phyloP scores from a whole-genome alignment of 164 flowering plant species.

The Umbellularia californica region DNA sequence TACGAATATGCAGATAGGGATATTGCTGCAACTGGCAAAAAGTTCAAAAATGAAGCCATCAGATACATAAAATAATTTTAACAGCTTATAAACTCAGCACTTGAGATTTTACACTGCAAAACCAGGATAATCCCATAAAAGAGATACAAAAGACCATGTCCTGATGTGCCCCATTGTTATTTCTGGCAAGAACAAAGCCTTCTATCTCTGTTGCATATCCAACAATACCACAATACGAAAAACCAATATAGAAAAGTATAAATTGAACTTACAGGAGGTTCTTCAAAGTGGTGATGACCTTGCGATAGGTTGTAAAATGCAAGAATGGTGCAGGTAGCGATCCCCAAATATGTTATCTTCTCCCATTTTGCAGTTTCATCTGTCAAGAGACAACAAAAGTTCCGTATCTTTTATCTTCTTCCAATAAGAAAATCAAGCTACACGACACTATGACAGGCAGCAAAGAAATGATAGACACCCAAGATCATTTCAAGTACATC shows the following conservation, averaged over 20 bases:
- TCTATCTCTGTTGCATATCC: not conserved
- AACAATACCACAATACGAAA: not conserved
- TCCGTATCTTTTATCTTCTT: too few species aligned
- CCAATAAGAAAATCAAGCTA: too few species aligned
- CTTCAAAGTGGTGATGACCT: conserved; percentile 72
- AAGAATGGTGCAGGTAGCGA: conserved; percentile 48
- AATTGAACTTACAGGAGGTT: conserved; percentile 57
- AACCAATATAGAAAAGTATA: not conserved
- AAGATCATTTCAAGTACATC: too few species aligned
- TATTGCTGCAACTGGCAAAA: conserved; percentile 51
- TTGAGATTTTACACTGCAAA: not conserved
- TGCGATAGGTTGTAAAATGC: conserved; percentile 52
- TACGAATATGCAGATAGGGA: conserved; percentile 78
- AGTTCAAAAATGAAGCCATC: not conserved
- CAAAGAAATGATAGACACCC: too few species aligned
- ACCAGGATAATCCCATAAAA: not conserved
- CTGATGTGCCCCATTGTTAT: too few species aligned
- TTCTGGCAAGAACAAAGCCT: too few species aligned
- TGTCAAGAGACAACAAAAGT: conserved; percentile 10
- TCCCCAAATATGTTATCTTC: conserved; percentile 73
- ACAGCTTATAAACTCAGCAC: not conserved
- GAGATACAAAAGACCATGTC: too few species aligned
- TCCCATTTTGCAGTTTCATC: conserved; percentile 90
- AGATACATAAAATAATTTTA: not conserved
- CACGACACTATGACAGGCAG: too few species aligned